These are phyloP conservation scores for Pterula multifida DNA, from an alignment of 1,284 basidiomycete species.

Conservation along the genomic window DNA sequence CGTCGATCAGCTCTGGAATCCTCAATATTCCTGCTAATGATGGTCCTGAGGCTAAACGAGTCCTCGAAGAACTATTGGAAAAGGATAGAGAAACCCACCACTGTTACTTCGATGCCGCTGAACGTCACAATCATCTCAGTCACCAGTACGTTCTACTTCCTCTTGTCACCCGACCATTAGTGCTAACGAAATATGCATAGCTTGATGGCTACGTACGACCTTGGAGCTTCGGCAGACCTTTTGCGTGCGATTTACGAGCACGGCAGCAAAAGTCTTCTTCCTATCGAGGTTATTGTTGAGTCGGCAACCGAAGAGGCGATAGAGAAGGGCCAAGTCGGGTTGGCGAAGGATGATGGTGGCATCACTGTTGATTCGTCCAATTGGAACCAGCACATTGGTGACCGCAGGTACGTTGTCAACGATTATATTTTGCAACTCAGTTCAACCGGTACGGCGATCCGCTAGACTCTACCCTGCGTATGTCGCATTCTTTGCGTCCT, in stretches of 20 bases:
- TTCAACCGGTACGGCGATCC: neutral
- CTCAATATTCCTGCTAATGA: neutral
- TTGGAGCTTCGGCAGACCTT: conserved; percentile 42
- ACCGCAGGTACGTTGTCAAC: conserved; percentile 30
- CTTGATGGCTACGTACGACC: conserved; percentile 51
- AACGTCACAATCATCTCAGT: conserved; percentile 56
- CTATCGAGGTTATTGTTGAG: conserved; percentile 20
- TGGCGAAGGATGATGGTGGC: conserved; percentile 22
- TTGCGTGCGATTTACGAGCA: conserved; percentile 41
- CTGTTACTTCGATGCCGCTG: conserved; percentile 36
- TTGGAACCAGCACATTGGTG: conserved; percentile 44
- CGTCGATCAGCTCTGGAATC: neutral
- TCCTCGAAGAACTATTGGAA: conserved; percentile 35
- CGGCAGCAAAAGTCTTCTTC: conserved; percentile 27
- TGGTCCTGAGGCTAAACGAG: conserved; percentile 26
- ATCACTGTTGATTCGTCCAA: conserved; percentile 32
- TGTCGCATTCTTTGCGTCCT: conserved; percentile 40
- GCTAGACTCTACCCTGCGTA: conserved; percentile 24
- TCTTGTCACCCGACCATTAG: neutral
- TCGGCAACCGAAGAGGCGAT: neutral
- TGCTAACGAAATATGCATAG: conserved; percentile 16
- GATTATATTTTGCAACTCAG: neutral
- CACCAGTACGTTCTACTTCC: conserved; percentile 29
- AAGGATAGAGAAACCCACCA: conserved; percentile 47
- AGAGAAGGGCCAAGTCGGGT: conserved; percentile 17